Evolutionary conservation across 345 rosid genomes (phyloP).

Genomic region (Eucalyptus virginea): DNA sequence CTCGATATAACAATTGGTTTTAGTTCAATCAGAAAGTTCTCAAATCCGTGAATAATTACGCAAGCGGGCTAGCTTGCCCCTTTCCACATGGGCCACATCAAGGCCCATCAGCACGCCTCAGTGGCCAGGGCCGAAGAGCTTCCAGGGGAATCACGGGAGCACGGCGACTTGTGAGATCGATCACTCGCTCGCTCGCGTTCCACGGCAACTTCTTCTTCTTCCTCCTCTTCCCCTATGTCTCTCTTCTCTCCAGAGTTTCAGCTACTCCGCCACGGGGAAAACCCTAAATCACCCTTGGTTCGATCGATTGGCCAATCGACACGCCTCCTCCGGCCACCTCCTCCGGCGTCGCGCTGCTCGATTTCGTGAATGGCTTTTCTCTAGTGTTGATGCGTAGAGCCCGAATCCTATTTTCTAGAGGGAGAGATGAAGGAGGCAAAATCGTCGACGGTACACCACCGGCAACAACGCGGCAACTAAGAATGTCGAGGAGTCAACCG

Average conservation of each 20-base stretch:
- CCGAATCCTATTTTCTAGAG: not conserved
- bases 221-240: not conserved
- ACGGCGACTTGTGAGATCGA: not conserved
- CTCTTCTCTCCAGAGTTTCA: too few relatives aligned
- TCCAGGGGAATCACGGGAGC: not conserved
- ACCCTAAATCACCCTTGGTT: too few relatives aligned
- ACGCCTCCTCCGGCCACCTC: too few relatives aligned
- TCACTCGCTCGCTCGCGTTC: not conserved
- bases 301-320: accelerated
- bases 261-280: too few relatives aligned
- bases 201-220: not conserved
- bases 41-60: too few relatives aligned
- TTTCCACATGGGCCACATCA: not conserved
- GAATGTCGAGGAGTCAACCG: too few relatives aligned
- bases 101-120: not conserved
- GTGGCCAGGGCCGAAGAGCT: not conserved
- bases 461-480: too few relatives aligned
- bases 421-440: constrained; percentile 48
- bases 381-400: not conserved
- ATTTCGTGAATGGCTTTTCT: too few relatives aligned
- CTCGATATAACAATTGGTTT: too few relatives aligned
- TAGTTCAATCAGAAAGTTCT: too few relatives aligned
- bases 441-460: constrained; percentile 9
- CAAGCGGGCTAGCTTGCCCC: too few relatives aligned
- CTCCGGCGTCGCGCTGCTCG: accelerated